Conservation (phyloP, 768 basidiomycete species). For the Leccinum variicolor region DNA sequence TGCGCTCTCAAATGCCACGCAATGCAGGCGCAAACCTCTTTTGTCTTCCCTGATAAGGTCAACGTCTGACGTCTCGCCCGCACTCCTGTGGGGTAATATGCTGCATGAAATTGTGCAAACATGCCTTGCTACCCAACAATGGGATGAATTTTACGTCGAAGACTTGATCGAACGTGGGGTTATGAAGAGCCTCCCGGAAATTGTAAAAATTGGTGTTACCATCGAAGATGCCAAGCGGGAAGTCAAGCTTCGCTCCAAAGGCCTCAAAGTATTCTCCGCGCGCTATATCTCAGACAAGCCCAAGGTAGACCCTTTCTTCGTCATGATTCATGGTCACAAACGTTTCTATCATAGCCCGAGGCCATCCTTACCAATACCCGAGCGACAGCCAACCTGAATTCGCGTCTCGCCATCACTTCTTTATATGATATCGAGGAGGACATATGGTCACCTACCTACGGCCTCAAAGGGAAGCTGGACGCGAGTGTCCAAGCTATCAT, state of each 20-base stretch:
- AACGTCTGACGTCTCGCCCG: conserved; percentile 56
- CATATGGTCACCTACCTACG: conserved; percentile 94
- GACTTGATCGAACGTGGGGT: conserved; percentile 56
- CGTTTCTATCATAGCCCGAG: conserved; percentile 40
- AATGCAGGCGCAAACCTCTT: conserved; percentile 86
- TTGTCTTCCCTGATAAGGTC: conserved; percentile 62
- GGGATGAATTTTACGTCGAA: conserved; percentile 65
- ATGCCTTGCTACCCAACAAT: conserved; percentile 58
- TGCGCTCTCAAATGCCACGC: conserved; percentile 75
- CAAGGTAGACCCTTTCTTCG: conserved; percentile 43
- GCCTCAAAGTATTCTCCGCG: conserved; percentile 59
- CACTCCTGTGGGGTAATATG: conserved; percentile 88
- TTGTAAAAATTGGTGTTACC: conserved; percentile 55
- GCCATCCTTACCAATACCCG: conserved; percentile 71
- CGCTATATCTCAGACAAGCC: conserved; percentile 64
- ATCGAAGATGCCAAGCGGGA: conserved; percentile 67
- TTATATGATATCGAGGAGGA: conserved; percentile 93
- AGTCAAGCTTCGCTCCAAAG: conserved; percentile 57
- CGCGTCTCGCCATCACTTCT: conserved; percentile 67
- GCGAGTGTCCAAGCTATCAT: conserved; percentile 77
- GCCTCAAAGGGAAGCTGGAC: conserved; percentile 94
- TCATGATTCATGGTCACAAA: neutral
- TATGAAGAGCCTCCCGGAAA: conserved; percentile 50
- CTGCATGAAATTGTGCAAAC: conserved; percentile 89
- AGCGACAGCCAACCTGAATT: conserved; percentile 42